phyloP scores from a whole-genome alignment of 169 alveolate genomes.

The Pseudocohnilembus persalinus region DNA sequence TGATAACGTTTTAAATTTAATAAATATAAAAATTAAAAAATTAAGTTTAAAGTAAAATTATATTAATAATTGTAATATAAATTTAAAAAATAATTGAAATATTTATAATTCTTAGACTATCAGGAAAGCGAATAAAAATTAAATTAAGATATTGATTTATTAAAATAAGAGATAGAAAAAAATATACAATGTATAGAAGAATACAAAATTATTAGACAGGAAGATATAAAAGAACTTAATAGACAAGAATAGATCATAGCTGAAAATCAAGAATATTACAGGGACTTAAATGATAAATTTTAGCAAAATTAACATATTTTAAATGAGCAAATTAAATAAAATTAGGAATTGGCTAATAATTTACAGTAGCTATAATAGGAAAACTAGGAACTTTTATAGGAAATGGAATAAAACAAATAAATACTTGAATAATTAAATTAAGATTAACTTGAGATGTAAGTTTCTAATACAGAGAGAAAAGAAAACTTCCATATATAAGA shows the following conservation, averaged over 20 bases:
- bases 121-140: neutral
- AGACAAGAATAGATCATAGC: neutral
- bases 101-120: neutral
- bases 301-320: too few relatives aligned
- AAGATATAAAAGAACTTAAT: neutral
- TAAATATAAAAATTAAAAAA: too few relatives aligned
- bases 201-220: neutral
- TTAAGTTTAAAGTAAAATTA: too few relatives aligned
- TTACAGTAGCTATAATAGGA: too few relatives aligned
- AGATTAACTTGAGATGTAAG: too few relatives aligned
- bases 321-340: neutral
- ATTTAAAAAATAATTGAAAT: too few relatives aligned
- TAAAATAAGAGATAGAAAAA: neutral
- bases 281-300: neutral
- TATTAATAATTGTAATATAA: neutral
- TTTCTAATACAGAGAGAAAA: too few relatives aligned
- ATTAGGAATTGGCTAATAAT: neutral
- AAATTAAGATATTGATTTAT: neutral
- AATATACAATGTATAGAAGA: neutral
- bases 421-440: too few relatives aligned
- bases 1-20: too few relatives aligned
- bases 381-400: too few relatives aligned
- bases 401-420: too few relatives aligned
- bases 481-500: too few relatives aligned
- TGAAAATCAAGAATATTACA: neutral